A percentile compares a stretch with the other conserved stretches of the same genome.
Conservation (phyloP, 371 early-diverging fungal species). For the Circinella minor region DNA sequence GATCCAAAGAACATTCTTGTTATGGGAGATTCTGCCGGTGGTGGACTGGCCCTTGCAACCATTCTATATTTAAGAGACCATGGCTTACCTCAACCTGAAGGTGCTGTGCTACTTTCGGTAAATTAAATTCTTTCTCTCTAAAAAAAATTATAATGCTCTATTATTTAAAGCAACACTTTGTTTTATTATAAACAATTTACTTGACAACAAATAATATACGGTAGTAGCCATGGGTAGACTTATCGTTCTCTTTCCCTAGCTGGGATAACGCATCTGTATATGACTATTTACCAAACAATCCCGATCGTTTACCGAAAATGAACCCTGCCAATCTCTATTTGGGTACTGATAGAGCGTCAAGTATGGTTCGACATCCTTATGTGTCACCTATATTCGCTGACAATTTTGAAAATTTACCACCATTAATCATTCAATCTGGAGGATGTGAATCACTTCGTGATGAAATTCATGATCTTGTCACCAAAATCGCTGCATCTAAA, state of each 20-base stretch:
- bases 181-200: too few species aligned
- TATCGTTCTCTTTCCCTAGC: slow-evolving; percentile 42
- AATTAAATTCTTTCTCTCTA: not conserved
- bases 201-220: not conserved
- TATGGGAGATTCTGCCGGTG: slow-evolving; percentile 85
- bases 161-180: too few species aligned
- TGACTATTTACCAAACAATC: slow-evolving; percentile 39
- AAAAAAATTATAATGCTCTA: too few species aligned
- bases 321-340: slow-evolving; percentile 40
- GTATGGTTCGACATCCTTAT: slow-evolving; percentile 39
- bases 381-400: slow-evolving; percentile 51
- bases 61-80: slow-evolving; percentile 59
- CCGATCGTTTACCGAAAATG: slow-evolving; percentile 19
- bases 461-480: slow-evolving; percentile 46
- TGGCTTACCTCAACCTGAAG: slow-evolving; percentile 50
- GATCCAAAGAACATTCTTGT: slow-evolving; percentile 70
- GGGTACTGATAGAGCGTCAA: slow-evolving; percentile 30
- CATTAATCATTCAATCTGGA: slow-evolving; percentile 64
- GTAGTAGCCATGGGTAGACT: slow-evolving; percentile 48
- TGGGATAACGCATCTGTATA: slow-evolving; percentile 35
- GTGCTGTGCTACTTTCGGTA: slow-evolving; percentile 43
- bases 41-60: slow-evolving; percentile 55
- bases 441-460: slow-evolving; percentile 63
- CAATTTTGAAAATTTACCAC: slow-evolving; percentile 53
- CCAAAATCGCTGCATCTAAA: slow-evolving; percentile 29